Base-by-base conservation (phyloP, 768 basidiomycete genomes). In the Trametes villosa region DNA sequence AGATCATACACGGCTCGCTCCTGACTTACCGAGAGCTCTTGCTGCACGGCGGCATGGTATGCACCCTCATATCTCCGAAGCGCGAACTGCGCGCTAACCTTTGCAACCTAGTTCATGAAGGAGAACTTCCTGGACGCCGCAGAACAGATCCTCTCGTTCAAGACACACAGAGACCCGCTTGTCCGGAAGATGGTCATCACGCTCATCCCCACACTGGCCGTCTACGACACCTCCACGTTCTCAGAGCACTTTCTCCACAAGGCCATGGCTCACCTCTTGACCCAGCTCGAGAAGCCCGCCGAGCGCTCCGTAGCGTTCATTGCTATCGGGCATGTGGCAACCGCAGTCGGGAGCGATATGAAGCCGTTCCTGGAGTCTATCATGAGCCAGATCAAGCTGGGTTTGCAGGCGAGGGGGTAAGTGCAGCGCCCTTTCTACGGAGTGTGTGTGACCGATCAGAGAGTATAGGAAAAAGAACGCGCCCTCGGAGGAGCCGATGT, bases 161-260 rank as follows among this genome's bases (percentile, higher is more conserved):
- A 88, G 72, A 84, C 89, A 9, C 91, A 94, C 71, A 84, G 93
- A 64, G 97, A 99, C 67, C 77, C 84, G 20, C 84, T 94, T 38
- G 90, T 99, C 60, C 87, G 94, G 44, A 91, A 92, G 74, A 94
- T 94, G 78, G 96, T 98, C 60, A 95, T 98, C 69, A 91, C 92
- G 9, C 86, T 99, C 70, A 95, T 99, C 45, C 96, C 97, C 0
- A 92, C 92, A 5, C 85, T 98, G 63, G 96, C 96, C 24, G 88
- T 89, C 3, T 99, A 98, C 73, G 94, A 98, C 70, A 92, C 92
- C 1, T 87, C 92, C 71, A 92, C 89, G 0, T 99, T 99, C 68
- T 88, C 88, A 42, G 89, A 91, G 67, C 89, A 92, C 71, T 95
- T 93, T 71, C 81, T 98, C 9, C 93, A 96, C 77, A 91, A 92